Conservation (phyloP, 257 asterid genomes). For the Henckelia pumila region DNA sequence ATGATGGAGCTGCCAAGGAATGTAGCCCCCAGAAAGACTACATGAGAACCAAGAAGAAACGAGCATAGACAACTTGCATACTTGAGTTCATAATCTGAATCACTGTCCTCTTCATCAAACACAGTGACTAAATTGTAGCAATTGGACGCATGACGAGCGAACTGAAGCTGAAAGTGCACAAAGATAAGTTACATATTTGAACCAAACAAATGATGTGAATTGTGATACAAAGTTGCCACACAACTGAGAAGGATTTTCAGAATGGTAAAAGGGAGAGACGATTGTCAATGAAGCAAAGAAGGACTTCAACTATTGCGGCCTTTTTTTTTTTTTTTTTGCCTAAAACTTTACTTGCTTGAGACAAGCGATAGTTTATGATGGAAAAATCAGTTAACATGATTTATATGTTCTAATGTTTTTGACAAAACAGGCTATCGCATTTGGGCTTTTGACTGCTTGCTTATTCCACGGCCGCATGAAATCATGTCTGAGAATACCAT, state of each 20-base stretch:
- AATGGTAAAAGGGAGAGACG: no score
- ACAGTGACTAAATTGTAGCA: slow-evolving; percentile 39
- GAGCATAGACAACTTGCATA: slow-evolving; percentile 41
- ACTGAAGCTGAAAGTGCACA: slow-evolving; percentile 62
- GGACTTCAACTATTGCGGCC: no score
- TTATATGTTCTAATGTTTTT: neutral
- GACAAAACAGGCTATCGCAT: neutral
- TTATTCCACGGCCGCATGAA: neutral
- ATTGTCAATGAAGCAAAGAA: no score
- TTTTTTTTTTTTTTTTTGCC: no score
- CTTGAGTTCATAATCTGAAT: slow-evolving; percentile 33
- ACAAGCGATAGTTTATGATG: neutral
- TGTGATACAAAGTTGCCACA: slow-evolving; percentile 8
- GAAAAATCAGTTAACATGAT: neutral
- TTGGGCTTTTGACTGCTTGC: neutral
- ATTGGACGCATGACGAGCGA: slow-evolving; percentile 49
- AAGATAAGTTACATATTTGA: slow-evolving; percentile 4
- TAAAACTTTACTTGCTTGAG: no score
- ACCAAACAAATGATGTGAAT: slow-evolving; percentile 13
- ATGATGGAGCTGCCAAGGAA: neutral
- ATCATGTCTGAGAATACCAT: neutral
- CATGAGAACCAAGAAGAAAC: neutral
- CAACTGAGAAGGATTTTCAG: neutral
- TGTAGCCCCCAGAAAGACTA: neutral
- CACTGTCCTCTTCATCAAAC: slow-evolving; percentile 32